Percentiles rank a stretch among this genome's conserved stretches.
phyloP scores from a whole-genome alignment of 305 asterid genomes.

The Lippia alba region DNA sequence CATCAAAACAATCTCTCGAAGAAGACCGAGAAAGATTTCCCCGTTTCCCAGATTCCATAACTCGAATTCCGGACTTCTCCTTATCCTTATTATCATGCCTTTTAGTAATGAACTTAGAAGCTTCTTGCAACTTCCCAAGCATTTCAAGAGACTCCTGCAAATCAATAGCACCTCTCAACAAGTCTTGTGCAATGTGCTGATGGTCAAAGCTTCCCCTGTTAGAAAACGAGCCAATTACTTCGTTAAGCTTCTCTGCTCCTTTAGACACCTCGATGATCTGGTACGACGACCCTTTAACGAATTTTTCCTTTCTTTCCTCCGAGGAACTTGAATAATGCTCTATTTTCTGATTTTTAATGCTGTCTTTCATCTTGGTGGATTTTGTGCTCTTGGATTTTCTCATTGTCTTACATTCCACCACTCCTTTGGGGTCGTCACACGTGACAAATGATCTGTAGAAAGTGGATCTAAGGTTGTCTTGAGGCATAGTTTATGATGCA shows the following conservation, averaged over 20 bases:
- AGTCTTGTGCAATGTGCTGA: conserved; percentile 50
- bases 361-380: conserved; percentile 36
- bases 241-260: conserved; percentile 52
- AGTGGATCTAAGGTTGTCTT: conserved; percentile 63
- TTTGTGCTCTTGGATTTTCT: conserved; percentile 51
- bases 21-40: conserved; percentile 54
- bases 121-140: conserved; percentile 69
- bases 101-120: conserved; percentile 47
- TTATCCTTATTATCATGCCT: conserved; percentile 39
- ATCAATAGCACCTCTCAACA: conserved; percentile 75
- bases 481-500: conserved; percentile 61
- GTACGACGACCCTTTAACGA: conserved; percentile 34
- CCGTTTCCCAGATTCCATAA: conserved; percentile 42
- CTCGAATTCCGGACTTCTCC: conserved; percentile 36
- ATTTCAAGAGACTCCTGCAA: conserved; percentile 62
- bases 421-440: conserved; percentile 79
- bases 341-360: conserved; percentile 24
- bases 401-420: conserved; percentile 58
- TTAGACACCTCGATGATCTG: conserved; percentile 62
- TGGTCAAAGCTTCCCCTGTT: conserved; percentile 37
- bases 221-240: conserved; percentile 47
- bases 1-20: conserved; percentile 71
- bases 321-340: conserved; percentile 38
- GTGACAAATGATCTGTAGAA: conserved; percentile 71
- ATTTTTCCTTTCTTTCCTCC: conserved; percentile 33